Percentiles rank a stretch among this genome's conserved stretches.
Conservation (phyloP, 768 basidiomycete genomes). For the Suillus alpinus region DNA sequence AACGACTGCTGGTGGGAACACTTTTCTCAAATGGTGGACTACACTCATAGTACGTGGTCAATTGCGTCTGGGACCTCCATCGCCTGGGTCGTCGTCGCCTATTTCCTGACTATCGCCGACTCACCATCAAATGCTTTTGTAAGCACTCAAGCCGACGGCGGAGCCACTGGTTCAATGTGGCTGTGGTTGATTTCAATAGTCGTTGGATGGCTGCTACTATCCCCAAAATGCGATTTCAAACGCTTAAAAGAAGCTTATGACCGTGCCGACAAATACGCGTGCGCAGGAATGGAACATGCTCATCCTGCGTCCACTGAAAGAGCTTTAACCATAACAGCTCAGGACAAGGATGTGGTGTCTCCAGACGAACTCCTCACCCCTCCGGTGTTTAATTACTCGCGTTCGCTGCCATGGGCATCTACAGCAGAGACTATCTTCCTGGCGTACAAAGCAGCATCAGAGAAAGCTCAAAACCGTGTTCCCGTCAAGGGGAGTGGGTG, state of each 20-base stretch:
- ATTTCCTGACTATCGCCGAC: slow-evolving; percentile 34
- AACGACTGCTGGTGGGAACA: slow-evolving; percentile 38
- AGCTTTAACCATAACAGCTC: not conserved
- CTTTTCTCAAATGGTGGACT: slow-evolving; percentile 26
- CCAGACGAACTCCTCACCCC: slow-evolving; percentile 1
- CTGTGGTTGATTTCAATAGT: slow-evolving; percentile 35
- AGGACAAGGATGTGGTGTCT: not conserved
- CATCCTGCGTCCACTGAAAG: not conserved
- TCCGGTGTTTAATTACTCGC: slow-evolving; percentile 3
- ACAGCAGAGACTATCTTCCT: not conserved
- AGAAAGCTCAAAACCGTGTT: slow-evolving; percentile 5
- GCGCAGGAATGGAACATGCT: not conserved
- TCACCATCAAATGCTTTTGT: slow-evolving; percentile 8
- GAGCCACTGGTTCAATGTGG: slow-evolving; percentile 28
- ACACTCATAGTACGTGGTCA: slow-evolving; percentile 30
- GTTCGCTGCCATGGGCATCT: not conserved
- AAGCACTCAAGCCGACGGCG: not conserved
- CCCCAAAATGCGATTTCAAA: slow-evolving; percentile 30
- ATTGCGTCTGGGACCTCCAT: slow-evolving; percentile 32
- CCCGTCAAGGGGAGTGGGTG: slow-evolving; percentile 10
- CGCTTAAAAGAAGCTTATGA: slow-evolving; percentile 24
- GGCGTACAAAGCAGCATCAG: not conserved
- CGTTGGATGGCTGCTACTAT: slow-evolving; percentile 33
- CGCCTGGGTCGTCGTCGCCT: slow-evolving; percentile 31
- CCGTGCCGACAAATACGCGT: slow-evolving; percentile 23